Percentiles rank a stretch among this genome's conserved stretches.
Evolutionary conservation across 192 early-diverging fungal genomes (phyloP).

Genomic region (Geosiphon pyriformis): DNA sequence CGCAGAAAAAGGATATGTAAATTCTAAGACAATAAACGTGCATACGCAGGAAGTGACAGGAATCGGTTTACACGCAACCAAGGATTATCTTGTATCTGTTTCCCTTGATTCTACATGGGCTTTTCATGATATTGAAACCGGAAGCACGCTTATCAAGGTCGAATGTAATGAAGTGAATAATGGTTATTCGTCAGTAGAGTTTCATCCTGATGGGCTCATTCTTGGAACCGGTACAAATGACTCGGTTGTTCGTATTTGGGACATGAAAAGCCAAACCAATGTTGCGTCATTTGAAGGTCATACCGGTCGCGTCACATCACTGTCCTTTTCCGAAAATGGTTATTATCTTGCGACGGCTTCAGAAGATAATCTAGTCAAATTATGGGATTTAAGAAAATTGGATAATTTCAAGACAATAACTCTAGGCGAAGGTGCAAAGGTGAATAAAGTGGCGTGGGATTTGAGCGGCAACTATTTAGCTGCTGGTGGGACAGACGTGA

Average conservation of each 20-base stretch:
- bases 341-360: slow-evolving; percentile 82
- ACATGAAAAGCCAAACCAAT: slow-evolving; percentile 64
- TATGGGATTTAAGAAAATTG: slow-evolving; percentile 95
- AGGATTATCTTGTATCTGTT: slow-evolving; percentile 72
- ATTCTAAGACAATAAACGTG: not conserved
- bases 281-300: slow-evolving; percentile 64
- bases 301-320: slow-evolving; percentile 55
- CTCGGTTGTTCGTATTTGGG: slow-evolving; percentile 73
- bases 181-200: slow-evolving; percentile 61
- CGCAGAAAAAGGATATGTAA: slow-evolving; percentile 30
- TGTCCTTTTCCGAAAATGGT: slow-evolving; percentile 92
- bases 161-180: slow-evolving; percentile 37
- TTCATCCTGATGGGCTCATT: slow-evolving; percentile 94
- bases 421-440: slow-evolving; percentile 48
- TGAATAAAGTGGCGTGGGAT: slow-evolving; percentile 72
- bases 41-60: slow-evolving; percentile 69
- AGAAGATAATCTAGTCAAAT: slow-evolving; percentile 63
- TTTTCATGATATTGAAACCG: slow-evolving; percentile 68
- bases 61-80: slow-evolving; percentile 76
- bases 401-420: slow-evolving; percentile 60
- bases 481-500: slow-evolving; percentile 57
- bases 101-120: slow-evolving; percentile 75
- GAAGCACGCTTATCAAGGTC: slow-evolving; percentile 44
- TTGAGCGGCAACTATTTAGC: slow-evolving; percentile 79
- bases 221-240: slow-evolving; percentile 73